Percentiles rank a stretch among this genome's conserved stretches.
These are phyloP conservation scores for Butyriboletus loyo DNA, from an alignment of 768 basidiomycete genomes.

Conservation along the genomic window DNA sequence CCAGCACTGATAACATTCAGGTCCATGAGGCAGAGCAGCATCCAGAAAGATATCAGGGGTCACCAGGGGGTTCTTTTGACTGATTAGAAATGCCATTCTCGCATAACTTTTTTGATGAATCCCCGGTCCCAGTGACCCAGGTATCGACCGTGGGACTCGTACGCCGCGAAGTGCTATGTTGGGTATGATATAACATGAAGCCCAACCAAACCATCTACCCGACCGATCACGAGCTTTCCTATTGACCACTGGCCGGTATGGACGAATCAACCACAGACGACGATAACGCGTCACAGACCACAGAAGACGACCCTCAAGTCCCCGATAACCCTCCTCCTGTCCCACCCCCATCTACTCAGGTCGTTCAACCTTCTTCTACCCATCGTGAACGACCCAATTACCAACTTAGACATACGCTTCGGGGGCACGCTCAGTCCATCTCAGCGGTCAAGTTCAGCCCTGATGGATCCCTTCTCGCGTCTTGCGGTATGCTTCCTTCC, in stretches of 20 bases:
- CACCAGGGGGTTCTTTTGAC: too few relatives aligned
- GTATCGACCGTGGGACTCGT: too few relatives aligned
- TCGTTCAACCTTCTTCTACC: slow-evolving; percentile 38
- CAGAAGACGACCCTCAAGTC: slow-evolving; percentile 80
- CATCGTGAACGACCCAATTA: slow-evolving; percentile 57
- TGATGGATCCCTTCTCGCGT: slow-evolving; percentile 80
- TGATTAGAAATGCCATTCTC: too few relatives aligned
- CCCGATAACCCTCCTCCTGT: slow-evolving; percentile 54
- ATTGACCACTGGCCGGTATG: slow-evolving; percentile 14
- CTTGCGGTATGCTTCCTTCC: slow-evolving; percentile 78
- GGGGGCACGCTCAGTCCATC: slow-evolving; percentile 79
- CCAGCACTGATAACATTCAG: too few relatives aligned
- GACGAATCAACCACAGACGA: slow-evolving; percentile 52
- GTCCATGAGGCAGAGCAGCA: too few relatives aligned
- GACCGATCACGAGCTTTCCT: not conserved
- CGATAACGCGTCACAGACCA: slow-evolving; percentile 76
- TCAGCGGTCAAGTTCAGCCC: slow-evolving; percentile 92
- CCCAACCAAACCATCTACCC: not conserved
- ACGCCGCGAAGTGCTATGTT: too few relatives aligned
- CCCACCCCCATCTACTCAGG: slow-evolving; percentile 33
- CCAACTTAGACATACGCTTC: slow-evolving; percentile 59
- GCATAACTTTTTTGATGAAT: too few relatives aligned
- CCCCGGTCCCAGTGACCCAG: too few relatives aligned
- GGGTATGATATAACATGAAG: too few relatives aligned
- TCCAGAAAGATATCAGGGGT: too few relatives aligned